phyloP scores from a whole-genome alignment of 2,329 filamentous ascomycete genomes.

The Epichloe sp. region DNA sequence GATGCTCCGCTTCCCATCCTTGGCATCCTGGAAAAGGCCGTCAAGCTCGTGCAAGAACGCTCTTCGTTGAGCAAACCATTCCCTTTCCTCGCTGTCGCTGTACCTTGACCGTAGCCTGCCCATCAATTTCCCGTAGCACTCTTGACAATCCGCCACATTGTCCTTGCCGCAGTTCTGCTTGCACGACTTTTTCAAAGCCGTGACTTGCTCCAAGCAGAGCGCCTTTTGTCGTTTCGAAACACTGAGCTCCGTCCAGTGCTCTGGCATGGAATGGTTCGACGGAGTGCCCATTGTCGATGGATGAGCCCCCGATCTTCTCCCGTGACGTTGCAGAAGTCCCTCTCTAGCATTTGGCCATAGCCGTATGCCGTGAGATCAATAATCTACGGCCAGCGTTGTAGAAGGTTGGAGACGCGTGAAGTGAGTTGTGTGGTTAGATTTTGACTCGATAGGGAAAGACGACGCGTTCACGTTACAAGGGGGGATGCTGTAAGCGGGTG shows the following conservation, averaged over 20 bases:
- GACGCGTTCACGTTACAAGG: too few relatives aligned
- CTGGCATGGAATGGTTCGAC: slow-evolving; percentile 18
- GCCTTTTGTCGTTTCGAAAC: slow-evolving; percentile 18
- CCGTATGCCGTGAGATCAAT: not conserved
- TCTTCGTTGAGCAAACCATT: slow-evolving; percentile 40
- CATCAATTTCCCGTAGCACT: slow-evolving; percentile 35
- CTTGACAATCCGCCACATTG: slow-evolving; percentile 31
- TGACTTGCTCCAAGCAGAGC: slow-evolving; percentile 28
- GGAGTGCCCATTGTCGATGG: slow-evolving; percentile 14
- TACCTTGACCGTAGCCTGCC: slow-evolving; percentile 29
- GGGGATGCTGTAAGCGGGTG: too few relatives aligned
- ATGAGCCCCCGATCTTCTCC: not conserved
- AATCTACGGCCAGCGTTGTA: too few relatives aligned
- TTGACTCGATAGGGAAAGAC: too few relatives aligned
- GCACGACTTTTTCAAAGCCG: slow-evolving; percentile 30
- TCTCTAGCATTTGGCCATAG: not conserved
- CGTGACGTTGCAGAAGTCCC: not conserved
- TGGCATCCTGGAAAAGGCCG: slow-evolving; percentile 33
- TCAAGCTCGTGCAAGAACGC: slow-evolving; percentile 38
- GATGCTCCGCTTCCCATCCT: slow-evolving; percentile 28
- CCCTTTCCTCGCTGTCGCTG: slow-evolving; percentile 20
- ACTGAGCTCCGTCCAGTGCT: slow-evolving; percentile 27
- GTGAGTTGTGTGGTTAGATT: too few relatives aligned
- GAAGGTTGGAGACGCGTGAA: too few relatives aligned
- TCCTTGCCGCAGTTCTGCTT: slow-evolving; percentile 27